Percentiles rank a stretch among this genome's conserved stretches.
These are phyloP conservation scores for Globisporangium paroecandrum DNA, from an alignment of 352 stramenopile species.

Conservation along the genomic window DNA sequence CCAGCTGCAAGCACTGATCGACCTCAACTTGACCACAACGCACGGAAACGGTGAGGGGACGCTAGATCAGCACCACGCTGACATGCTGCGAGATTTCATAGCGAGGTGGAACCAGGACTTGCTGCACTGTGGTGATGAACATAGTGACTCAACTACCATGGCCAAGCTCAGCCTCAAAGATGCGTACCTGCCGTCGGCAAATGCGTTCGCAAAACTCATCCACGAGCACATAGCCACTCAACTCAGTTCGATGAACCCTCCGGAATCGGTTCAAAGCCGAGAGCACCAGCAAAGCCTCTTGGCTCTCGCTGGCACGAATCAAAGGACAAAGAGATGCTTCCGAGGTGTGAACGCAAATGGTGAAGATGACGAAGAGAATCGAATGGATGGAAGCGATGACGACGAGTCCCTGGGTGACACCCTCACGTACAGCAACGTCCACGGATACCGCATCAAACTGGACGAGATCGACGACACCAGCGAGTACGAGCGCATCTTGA, in stretches of 20 bases:
- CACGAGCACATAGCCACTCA: constrained; percentile 13
- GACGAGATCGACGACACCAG: constrained; percentile 53
- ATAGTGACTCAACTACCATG: not conserved
- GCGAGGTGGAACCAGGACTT: constrained; percentile 28
- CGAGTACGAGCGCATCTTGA: constrained; percentile 76
- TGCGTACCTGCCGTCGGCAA: constrained; percentile 10
- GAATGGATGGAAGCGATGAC: constrained; percentile 4
- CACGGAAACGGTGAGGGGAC: not conserved
- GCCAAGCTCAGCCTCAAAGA: not conserved
- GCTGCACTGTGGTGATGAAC: constrained; percentile 26
- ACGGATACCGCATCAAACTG: constrained; percentile 71
- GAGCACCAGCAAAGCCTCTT: constrained; percentile 44
- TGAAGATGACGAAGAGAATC: constrained; percentile 9
- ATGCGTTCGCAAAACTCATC: constrained; percentile 23
- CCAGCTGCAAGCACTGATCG: constrained; percentile 63
- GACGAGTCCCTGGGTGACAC: constrained; percentile 10
- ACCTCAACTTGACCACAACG: constrained; percentile 31
- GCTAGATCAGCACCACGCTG: not conserved
- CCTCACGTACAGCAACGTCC: constrained; percentile 77
- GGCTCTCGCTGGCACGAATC: constrained; percentile 22
- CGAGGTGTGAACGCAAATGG: no score
- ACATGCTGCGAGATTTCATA: constrained; percentile 31
- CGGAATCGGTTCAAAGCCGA: constrained; percentile 24
- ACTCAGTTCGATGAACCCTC: constrained; percentile 32
- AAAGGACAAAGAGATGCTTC: not conserved